Conservation (phyloP, 164 flowering plant genomes). For the Santalum album region DNA sequence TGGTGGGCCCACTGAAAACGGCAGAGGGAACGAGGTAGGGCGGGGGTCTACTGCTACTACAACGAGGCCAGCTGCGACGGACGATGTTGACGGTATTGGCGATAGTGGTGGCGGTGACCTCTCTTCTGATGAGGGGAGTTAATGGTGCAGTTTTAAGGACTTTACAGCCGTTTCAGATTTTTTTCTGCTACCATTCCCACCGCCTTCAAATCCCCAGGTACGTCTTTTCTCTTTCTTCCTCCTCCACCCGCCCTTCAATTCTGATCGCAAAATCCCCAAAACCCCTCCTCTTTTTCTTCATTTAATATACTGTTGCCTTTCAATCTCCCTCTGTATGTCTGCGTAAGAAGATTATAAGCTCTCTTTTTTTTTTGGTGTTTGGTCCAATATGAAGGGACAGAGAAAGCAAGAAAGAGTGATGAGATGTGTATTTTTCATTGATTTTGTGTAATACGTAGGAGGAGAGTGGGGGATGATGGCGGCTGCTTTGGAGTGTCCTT, state of each 20-base stretch:
- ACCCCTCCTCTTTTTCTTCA: no score
- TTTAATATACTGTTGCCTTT: no score
- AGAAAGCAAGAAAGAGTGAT: neutral
- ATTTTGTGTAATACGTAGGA: neutral
- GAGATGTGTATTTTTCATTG: neutral
- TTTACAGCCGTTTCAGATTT: no score
- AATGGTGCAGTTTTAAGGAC: conserved; percentile 2
- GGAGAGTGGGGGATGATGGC: conserved; percentile 21
- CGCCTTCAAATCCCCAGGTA: neutral
- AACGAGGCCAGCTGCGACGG: no score
- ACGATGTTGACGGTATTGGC: neutral
- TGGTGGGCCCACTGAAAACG: neutral
- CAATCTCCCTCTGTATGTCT: no score
- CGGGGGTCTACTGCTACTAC: no score
- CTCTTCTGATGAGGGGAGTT: no score
- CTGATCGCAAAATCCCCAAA: no score
- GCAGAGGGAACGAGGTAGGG: neutral
- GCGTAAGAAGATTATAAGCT: no score
- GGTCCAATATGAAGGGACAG: no score
- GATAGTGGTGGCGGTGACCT: conserved; percentile 1
- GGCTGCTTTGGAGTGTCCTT: conserved; percentile 30
- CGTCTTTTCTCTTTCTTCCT: neutral
- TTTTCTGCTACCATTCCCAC: neutral
- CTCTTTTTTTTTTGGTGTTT: no score
- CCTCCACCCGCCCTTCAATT: no score